phyloP scores from a whole-genome alignment of 23 red algal genomes.

The Cyanidioschyzon merolae region DNA sequence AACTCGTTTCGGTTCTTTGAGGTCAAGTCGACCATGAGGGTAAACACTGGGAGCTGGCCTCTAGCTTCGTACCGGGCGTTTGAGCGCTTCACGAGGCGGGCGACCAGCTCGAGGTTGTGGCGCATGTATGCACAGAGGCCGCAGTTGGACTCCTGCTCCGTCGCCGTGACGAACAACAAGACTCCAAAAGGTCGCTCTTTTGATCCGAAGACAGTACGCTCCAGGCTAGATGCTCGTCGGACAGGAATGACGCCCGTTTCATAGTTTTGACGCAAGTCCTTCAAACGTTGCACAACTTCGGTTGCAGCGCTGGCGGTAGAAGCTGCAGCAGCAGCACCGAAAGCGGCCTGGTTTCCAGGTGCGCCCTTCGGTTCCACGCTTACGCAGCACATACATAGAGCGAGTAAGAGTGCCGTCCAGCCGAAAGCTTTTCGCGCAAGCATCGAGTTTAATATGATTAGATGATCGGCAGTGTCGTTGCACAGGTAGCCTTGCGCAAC shows the following conservation, averaged over 20 bases:
- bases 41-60: not conserved
- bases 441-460: too few species aligned
- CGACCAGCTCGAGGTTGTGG: not conserved
- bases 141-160: not conserved
- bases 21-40: not conserved
- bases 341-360: too few species aligned
- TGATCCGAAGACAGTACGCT: not conserved
- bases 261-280: not conserved
- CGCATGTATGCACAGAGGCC: not conserved
- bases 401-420: too few species aligned
- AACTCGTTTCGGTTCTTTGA: not conserved
- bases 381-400: too few species aligned
- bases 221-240: not conserved
- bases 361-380: too few species aligned
- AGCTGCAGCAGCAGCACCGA: too few species aligned
- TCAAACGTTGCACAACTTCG: not conserved
- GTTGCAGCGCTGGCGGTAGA: too few species aligned
- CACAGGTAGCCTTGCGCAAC: too few species aligned
- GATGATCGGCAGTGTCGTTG: too few species aligned
- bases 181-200: not conserved
- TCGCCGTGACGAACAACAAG: not conserved
- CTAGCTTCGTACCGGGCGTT: not conserved
- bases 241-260: constrained; percentile 12
- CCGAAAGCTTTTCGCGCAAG: too few species aligned
- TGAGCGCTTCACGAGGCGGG: not conserved